Evolutionary conservation across 371 early-diverging fungal species (phyloP).

Genomic region (Apophysomyces ossiformis): DNA sequence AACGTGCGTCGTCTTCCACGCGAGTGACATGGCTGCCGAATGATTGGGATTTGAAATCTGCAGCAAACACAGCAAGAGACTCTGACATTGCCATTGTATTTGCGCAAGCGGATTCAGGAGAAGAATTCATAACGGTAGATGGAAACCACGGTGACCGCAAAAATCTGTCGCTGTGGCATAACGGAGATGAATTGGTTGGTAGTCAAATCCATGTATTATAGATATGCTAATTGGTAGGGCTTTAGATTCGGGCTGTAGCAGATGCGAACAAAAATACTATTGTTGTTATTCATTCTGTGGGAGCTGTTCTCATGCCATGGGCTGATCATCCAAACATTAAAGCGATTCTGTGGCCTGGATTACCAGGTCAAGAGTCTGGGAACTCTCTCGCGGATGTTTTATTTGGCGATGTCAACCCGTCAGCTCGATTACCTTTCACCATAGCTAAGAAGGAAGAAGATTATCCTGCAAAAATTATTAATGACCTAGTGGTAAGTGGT

Average conservation of each 20-base stretch:
- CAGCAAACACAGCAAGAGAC: constrained; percentile 37
- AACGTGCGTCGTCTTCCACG: neutral
- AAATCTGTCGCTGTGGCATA: constrained; percentile 60
- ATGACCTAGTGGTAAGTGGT: constrained; percentile 14
- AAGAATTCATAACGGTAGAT: constrained; percentile 48
- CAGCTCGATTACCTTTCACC: constrained; percentile 65
- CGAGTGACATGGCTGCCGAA: neutral
- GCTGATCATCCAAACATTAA: constrained; percentile 57
- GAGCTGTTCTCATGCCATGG: constrained; percentile 65
- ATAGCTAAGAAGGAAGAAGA: constrained; percentile 45
- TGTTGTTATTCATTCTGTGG: constrained; percentile 64
- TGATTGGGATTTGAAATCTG: constrained; percentile 33
- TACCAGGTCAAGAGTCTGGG: constrained; percentile 68
- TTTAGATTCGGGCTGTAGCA: constrained; percentile 59
- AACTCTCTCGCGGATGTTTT: constrained; percentile 65
- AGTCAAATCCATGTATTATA: neutral
- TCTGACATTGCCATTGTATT: constrained; percentile 68
- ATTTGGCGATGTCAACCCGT: constrained; percentile 68
- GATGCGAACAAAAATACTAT: constrained; percentile 56
- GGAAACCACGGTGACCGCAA: constrained; percentile 63
- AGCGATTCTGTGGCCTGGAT: constrained; percentile 58
- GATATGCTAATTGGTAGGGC: neutral
- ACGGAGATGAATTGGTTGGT: constrained; percentile 59
- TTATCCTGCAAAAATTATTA: constrained; percentile 46
- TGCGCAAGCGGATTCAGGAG: constrained; percentile 62